Conservation (phyloP, 208 protist species). For the Herpetomonas muscarum region DNA sequence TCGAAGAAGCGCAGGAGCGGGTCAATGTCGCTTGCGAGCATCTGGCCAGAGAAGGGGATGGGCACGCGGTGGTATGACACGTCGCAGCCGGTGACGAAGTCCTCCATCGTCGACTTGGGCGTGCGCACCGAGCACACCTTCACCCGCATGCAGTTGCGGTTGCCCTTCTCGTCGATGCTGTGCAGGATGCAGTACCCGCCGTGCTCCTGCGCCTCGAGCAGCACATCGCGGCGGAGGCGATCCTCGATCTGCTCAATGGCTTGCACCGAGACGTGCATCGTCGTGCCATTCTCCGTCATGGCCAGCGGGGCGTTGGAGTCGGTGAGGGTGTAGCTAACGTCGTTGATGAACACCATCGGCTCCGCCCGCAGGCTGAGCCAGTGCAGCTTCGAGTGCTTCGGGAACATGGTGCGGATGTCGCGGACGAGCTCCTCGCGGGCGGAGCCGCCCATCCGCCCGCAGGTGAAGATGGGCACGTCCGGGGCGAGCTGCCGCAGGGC, state of each 20-base stretch:
- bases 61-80: conserved; percentile 75
- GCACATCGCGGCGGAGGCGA: conserved; percentile 71
- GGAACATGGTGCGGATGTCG: conserved; percentile 54
- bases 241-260: conserved; percentile 88
- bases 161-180: conserved; percentile 32
- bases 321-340: conserved; percentile 66
- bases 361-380: conserved; percentile 85
- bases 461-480: conserved; percentile 81
- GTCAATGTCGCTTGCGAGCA: conserved; percentile 76
- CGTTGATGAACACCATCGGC: conserved; percentile 85
- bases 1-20: conserved; percentile 70
- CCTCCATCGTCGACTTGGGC: conserved; percentile 63
- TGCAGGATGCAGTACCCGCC: conserved; percentile 71
- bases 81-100: conserved; percentile 47
- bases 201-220: conserved; percentile 76
- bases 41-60: conserved; percentile 75
- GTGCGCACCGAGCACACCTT: conserved; percentile 65
- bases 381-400: conserved; percentile 42
- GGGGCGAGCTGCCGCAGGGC: conserved; percentile 72
- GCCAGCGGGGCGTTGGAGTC: conserved; percentile 50
- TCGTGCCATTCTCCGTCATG: conserved; percentile 34
- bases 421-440: conserved; percentile 41
- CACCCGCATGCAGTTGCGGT: conserved; percentile 39
- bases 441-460: conserved; percentile 42
- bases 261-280: conserved; percentile 82